A percentile compares a stretch with the other conserved stretches of the same genome.
These are phyloP conservation scores for Cephalotrichum gorgonifer DNA, from an alignment of 2,329 filamentous ascomycete genomes.

Conservation along the genomic window DNA sequence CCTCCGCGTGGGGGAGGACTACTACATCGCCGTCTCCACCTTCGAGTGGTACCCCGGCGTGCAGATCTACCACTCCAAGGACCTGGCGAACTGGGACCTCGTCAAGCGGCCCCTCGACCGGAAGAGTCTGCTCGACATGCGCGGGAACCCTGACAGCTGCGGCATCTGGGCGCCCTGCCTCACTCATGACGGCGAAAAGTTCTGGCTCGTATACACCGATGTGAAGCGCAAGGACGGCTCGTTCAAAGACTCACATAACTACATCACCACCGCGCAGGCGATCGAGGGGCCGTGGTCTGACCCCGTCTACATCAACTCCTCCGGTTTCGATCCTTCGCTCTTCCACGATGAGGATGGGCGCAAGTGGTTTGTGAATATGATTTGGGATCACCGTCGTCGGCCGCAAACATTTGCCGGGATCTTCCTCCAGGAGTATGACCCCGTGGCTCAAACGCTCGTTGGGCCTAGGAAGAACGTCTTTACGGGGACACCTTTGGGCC, in stretches of 20 bases:
- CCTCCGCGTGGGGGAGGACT: conserved; percentile 38
- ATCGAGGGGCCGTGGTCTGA: conserved; percentile 54
- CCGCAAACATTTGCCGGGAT: conserved; percentile 44
- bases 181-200: conserved; percentile 47
- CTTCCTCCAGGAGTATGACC: conserved; percentile 46
- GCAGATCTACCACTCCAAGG: conserved; percentile 42
- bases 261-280: conserved; percentile 42
- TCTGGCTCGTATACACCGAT: conserved; percentile 56
- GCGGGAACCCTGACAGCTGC: conserved; percentile 48
- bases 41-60: conserved; percentile 47
- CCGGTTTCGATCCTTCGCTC: conserved; percentile 51
- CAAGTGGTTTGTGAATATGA: conserved; percentile 49
- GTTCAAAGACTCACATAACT: conserved; percentile 55
- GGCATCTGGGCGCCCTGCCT: conserved; percentile 57
- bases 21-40: conserved; percentile 45
- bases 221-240: conserved; percentile 58
- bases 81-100: conserved; percentile 42
- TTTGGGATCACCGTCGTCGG: conserved; percentile 41
- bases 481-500: conserved; percentile 40
- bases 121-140: conserved; percentile 43
- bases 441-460: conserved; percentile 35
- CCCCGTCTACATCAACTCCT: conserved; percentile 47
- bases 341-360: conserved; percentile 46
- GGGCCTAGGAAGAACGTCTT: conserved; percentile 47
- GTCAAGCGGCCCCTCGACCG: conserved; percentile 34